Conservation (phyloP, 495 filamentous ascomycete species). For the Aspergillus olivimuriae region DNA sequence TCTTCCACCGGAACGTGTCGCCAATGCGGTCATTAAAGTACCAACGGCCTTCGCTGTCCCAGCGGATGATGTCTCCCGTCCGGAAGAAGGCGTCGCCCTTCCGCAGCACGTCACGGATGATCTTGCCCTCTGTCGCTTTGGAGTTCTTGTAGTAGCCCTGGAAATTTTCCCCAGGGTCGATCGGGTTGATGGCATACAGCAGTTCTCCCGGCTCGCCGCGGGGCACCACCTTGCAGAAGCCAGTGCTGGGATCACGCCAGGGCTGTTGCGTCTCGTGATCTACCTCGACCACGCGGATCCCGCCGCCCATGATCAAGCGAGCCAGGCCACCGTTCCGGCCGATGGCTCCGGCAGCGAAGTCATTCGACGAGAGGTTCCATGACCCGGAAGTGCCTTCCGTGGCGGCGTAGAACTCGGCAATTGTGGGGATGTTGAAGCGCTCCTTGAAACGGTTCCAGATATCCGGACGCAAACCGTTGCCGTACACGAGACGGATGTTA, state of each 20-base stretch:
- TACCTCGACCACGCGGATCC: slow-evolving; percentile 58
- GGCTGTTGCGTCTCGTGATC: slow-evolving; percentile 69
- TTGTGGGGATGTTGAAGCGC: slow-evolving; percentile 73
- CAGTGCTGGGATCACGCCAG: slow-evolving; percentile 62
- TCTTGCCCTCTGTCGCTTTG: slow-evolving; percentile 68
- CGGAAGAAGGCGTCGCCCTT: slow-evolving; percentile 87
- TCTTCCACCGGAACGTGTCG: slow-evolving; percentile 95
- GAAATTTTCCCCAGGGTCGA: slow-evolving; percentile 58
- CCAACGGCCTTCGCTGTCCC: slow-evolving; percentile 64
- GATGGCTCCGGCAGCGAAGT: slow-evolving; percentile 72
- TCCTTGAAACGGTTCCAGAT: slow-evolving; percentile 85
- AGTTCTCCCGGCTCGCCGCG: slow-evolving; percentile 73
- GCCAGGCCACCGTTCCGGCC: slow-evolving; percentile 66
- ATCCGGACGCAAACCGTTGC: slow-evolving; percentile 89
- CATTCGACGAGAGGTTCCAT: slow-evolving; percentile 73
- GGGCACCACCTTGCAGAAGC: slow-evolving; percentile 57
- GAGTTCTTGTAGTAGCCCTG: slow-evolving; percentile 84
- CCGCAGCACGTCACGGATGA: slow-evolving; percentile 67
- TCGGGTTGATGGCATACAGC: slow-evolving; percentile 63
- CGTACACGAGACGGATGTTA: slow-evolving; percentile 73
- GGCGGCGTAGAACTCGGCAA: slow-evolving; percentile 86
- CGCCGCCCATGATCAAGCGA: slow-evolving; percentile 43
- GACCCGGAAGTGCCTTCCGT: slow-evolving; percentile 71
- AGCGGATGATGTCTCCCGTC: slow-evolving; percentile 73
- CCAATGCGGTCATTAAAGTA: slow-evolving; percentile 89